A percentile compares a stretch with the other conserved stretches of the same genome.
phyloP scores from a whole-genome alignment of 1,139 yeast genomes.

The Debaryomyces subglobosus region DNA sequence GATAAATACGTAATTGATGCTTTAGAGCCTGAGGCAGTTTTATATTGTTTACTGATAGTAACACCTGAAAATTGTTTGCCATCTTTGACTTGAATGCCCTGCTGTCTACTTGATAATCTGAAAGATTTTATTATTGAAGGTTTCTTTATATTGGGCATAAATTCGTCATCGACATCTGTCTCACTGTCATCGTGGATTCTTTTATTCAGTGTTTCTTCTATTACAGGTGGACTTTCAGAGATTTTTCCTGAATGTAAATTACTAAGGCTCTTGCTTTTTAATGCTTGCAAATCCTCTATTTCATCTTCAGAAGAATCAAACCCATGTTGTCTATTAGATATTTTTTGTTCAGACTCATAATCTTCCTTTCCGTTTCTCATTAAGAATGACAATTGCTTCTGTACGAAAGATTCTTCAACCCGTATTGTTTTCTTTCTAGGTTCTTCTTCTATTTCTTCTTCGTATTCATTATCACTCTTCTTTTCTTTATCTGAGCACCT shows the following conservation, averaged over 20 bases:
- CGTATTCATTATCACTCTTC: conserved; percentile 18
- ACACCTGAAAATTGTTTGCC: conserved; percentile 55
- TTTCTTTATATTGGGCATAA: conserved; percentile 42
- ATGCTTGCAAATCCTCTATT: conserved; percentile 46
- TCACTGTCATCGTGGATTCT: conserved; percentile 21
- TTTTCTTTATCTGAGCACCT: conserved; percentile 11
- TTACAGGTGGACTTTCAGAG: conserved; percentile 23
- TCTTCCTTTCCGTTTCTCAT: conserved; percentile 40
- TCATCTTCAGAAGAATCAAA: conserved; percentile 38
- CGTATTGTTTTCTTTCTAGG: conserved; percentile 26
- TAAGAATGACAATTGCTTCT: conserved; percentile 65
- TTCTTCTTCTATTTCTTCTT: conserved; percentile 17
- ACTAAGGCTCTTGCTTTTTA: conserved; percentile 52
- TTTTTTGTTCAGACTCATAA: conserved; percentile 35
- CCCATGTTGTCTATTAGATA: conserved; percentile 44
- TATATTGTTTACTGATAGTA: conserved; percentile 57
- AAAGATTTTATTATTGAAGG: conserved; percentile 56
- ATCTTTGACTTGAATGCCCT: conserved; percentile 38
- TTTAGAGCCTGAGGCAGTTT: conserved; percentile 57
- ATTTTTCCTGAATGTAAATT: conserved; percentile 27
- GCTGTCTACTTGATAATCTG: conserved; percentile 39
- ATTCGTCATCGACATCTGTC: conserved; percentile 41
- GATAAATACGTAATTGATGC: conserved; percentile 62
- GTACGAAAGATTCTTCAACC: conserved; percentile 60
- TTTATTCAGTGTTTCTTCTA: conserved; percentile 13